Evolutionary conservation across 306 rosid genomes (phyloP).

Genomic region (Vigna radiata): DNA sequence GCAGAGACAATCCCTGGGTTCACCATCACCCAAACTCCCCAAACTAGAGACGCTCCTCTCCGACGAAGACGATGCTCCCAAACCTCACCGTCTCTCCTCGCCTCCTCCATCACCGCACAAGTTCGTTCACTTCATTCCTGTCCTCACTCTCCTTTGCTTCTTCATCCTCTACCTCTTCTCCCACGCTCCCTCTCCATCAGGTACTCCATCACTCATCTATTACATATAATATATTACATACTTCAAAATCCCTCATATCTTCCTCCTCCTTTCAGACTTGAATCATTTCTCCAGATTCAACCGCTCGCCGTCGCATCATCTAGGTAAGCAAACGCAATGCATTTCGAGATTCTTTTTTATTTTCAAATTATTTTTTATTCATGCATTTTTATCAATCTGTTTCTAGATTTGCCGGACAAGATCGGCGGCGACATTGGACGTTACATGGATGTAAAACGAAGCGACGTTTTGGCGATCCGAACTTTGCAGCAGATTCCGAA

Average conservation of each 20-base stretch:
- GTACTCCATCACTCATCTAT: constrained; percentile 39
- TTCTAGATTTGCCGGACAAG: constrained; percentile 49
- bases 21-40: constrained; percentile 76
- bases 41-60: constrained; percentile 46
- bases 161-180: constrained; percentile 88
- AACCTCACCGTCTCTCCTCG: constrained; percentile 64
- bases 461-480: constrained; percentile 67
- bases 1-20: constrained; percentile 95
- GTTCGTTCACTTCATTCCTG: constrained; percentile 83
- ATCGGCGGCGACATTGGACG: constrained; percentile 47
- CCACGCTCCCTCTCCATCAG: constrained; percentile 89
- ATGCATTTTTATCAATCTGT: neutral
- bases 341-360: neutral
- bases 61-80: constrained; percentile 56
- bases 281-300: constrained; percentile 70
- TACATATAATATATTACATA: neutral
- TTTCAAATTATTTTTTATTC: neutral
- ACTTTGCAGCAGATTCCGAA: constrained; percentile 65
- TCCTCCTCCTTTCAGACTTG: constrained; percentile 56
- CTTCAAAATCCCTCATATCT: neutral
- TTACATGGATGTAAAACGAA: constrained; percentile 48
- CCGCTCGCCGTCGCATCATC: constrained; percentile 34
- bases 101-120: constrained; percentile 63
- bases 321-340: constrained; percentile 35
- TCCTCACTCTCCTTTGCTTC: constrained; percentile 89